phyloP scores from a whole-genome alignment of 2,329 filamentous ascomycete species.

The Verticillium nubilum region DNA sequence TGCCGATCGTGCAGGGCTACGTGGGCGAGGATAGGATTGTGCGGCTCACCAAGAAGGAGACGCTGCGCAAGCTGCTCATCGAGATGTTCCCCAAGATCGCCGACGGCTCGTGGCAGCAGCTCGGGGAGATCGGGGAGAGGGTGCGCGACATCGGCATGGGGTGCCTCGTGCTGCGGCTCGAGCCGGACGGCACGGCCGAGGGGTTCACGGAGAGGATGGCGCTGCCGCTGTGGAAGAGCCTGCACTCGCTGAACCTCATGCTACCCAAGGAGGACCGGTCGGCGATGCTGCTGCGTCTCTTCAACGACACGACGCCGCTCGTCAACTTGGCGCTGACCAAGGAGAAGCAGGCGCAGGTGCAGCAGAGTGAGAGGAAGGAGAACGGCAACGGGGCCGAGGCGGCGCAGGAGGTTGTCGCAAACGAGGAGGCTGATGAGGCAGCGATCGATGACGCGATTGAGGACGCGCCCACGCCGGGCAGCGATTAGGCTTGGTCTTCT shows the following conservation, averaged over 20 bases:
- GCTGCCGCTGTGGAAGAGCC: slow-evolving; percentile 88
- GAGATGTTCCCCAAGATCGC: slow-evolving; percentile 96
- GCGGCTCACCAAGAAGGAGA: slow-evolving; percentile 69
- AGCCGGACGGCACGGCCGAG: slow-evolving; percentile 60
- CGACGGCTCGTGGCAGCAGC: slow-evolving; percentile 64
- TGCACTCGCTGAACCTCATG: slow-evolving; percentile 93
- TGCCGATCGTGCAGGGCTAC: slow-evolving; percentile 87
- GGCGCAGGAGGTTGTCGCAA: background rate
- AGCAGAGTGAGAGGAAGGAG: background rate
- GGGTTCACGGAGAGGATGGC: slow-evolving; percentile 73
- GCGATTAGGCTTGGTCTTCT: background rate
- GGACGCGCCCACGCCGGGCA: slow-evolving; percentile 1
- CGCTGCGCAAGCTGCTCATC: slow-evolving; percentile 74
- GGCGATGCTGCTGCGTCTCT: slow-evolving; percentile 87
- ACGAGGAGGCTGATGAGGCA: background rate
- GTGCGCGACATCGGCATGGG: slow-evolving; percentile 79
- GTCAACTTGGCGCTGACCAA: slow-evolving; percentile 62
- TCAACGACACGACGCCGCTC: slow-evolving; percentile 80
- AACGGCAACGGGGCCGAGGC: background rate
- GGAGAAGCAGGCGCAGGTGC: slow-evolving; percentile 18
- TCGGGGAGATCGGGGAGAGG: slow-evolving; percentile 83
- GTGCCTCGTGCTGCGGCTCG: slow-evolving; percentile 83
- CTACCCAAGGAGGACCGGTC: slow-evolving; percentile 93
- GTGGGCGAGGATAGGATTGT: slow-evolving; percentile 75
- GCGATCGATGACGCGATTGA: background rate